A percentile compares a stretch with the other conserved stretches of the same genome.
phyloP scores from a whole-genome alignment of 2,329 filamentous ascomycete genomes.

The Fusarium sp. region DNA sequence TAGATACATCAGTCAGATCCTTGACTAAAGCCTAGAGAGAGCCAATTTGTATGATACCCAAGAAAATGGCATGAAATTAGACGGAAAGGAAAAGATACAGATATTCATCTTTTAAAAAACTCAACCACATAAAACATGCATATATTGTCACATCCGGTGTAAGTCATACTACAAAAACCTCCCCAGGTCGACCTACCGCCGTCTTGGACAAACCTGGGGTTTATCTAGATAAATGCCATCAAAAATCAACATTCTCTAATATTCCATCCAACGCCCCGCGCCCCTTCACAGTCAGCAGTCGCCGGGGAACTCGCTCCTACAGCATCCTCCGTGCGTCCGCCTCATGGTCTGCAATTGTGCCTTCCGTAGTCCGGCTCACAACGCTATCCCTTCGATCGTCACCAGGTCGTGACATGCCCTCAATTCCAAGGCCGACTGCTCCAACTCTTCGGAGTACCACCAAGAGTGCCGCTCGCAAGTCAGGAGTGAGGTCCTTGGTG shows the following conservation, averaged over 20 bases:
- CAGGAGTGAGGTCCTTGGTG: constrained; percentile 81
- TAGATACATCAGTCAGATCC: constrained; percentile 58
- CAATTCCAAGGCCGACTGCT: constrained; percentile 75
- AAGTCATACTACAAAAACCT: constrained; percentile 39
- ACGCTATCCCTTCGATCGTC: constrained; percentile 56
- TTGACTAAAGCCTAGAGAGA: constrained; percentile 36
- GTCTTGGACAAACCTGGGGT: constrained; percentile 14
- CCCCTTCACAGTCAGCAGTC: constrained; percentile 26
- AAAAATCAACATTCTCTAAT: constrained; percentile 45
- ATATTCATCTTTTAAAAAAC: neutral
- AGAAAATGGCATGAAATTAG: neutral
- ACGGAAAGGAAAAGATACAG: neutral
- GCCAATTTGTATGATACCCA: constrained; percentile 24
- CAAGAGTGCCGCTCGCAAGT: constrained; percentile 83
- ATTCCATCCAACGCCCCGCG: constrained; percentile 48
- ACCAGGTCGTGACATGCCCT: constrained; percentile 57
- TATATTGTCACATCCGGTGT: constrained; percentile 39
- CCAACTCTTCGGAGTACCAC: constrained; percentile 84
- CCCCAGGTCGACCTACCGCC: constrained; percentile 28
- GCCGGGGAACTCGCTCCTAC: constrained; percentile 36
- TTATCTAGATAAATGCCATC: constrained; percentile 42
- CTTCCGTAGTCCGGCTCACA: constrained; percentile 51
- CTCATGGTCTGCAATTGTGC: constrained; percentile 46
- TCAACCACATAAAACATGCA: constrained; percentile 23
- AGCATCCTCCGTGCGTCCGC: constrained; percentile 53